Percentiles rank a stretch among this genome's conserved stretches.
Conservation (phyloP, 257 asterid genomes). For the Nicotiana tomentosiformis region DNA sequence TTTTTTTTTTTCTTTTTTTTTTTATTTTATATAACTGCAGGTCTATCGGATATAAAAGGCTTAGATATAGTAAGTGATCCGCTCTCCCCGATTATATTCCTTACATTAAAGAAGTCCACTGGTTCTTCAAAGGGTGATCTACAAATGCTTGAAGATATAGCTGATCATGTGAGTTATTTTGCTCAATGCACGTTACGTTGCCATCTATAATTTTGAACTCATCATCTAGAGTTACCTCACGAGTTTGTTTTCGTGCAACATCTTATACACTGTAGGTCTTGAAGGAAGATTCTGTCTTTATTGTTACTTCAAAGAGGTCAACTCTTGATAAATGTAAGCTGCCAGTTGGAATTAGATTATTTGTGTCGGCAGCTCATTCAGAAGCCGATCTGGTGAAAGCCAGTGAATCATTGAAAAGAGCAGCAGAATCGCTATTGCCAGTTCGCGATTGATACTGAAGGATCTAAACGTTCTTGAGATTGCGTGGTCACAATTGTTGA, state of each 20-base stretch:
- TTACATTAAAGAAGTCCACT: constrained; percentile 45
- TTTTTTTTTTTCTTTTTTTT: too few species aligned
- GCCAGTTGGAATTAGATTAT: constrained; percentile 70
- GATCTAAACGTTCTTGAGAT: background rate
- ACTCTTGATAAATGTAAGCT: constrained; percentile 72
- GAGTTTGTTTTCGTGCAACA: background rate
- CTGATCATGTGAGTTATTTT: constrained; percentile 41
- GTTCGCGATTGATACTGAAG: constrained; percentile 7
- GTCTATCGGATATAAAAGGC: constrained; percentile 48
- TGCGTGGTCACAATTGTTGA: background rate
- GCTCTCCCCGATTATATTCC: constrained; percentile 65
- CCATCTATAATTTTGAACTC: background rate
- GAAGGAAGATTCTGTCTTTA: constrained; percentile 58
- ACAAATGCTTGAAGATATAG: constrained; percentile 62
- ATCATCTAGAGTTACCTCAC: background rate
- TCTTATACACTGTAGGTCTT: constrained; percentile 39
- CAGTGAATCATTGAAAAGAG: constrained; percentile 52
- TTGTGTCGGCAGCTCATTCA: constrained; percentile 76
- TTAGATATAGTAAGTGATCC: constrained; percentile 60
- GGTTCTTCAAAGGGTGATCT: constrained; percentile 65
- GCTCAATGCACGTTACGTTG: background rate
- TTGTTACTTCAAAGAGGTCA: constrained; percentile 69
- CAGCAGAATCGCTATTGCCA: constrained; percentile 33
- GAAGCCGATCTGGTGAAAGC: constrained; percentile 63
- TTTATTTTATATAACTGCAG: constrained; percentile 24